A percentile compares a stretch with the other conserved stretches of the same genome.
phyloP scores from a whole-genome alignment of 768 basidiomycete genomes.

The Thelephora ganbajun region DNA sequence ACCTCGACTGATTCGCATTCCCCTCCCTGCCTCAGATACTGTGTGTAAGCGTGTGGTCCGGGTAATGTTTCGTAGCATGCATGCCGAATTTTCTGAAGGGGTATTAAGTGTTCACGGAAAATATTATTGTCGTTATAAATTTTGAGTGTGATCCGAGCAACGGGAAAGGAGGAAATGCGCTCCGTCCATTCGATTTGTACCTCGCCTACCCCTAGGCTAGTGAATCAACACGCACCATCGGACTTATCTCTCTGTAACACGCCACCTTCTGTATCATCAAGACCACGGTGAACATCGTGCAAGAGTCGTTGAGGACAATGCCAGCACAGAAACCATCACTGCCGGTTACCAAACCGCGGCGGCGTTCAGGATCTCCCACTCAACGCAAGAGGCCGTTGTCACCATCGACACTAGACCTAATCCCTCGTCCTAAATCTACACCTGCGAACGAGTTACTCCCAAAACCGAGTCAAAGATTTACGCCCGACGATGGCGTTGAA shows the following conservation, averaged over 20 bases:
- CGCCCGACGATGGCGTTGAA: neutral
- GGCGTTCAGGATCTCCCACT: slow-evolving; percentile 40
- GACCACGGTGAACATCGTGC: too few relatives aligned
- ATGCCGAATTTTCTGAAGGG: too few relatives aligned
- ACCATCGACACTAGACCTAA: slow-evolving; percentile 24
- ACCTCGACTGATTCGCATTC: neutral
- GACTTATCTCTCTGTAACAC: too few relatives aligned
- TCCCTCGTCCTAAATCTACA: slow-evolving; percentile 63
- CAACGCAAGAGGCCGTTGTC: slow-evolving; percentile 8
- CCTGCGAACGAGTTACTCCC: slow-evolving; percentile 46
- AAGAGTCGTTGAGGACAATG: neutral
- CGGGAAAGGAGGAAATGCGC: too few relatives aligned
- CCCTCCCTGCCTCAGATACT: neutral
- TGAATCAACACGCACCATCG: too few relatives aligned
- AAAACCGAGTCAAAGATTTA: slow-evolving; percentile 16
- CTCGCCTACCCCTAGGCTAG: too few relatives aligned
- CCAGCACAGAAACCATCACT: neutral
- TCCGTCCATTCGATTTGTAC: too few relatives aligned
- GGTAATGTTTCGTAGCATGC: neutral
- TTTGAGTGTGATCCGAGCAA: too few relatives aligned
- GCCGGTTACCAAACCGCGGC: slow-evolving; percentile 22
- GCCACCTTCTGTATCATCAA: too few relatives aligned
- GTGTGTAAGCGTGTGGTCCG: neutral
- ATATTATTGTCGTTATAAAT: too few relatives aligned
- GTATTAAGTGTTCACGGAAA: too few relatives aligned